Conservation (phyloP, 352 stramenopile genomes). For the Phytophthora pluvialis region DNA sequence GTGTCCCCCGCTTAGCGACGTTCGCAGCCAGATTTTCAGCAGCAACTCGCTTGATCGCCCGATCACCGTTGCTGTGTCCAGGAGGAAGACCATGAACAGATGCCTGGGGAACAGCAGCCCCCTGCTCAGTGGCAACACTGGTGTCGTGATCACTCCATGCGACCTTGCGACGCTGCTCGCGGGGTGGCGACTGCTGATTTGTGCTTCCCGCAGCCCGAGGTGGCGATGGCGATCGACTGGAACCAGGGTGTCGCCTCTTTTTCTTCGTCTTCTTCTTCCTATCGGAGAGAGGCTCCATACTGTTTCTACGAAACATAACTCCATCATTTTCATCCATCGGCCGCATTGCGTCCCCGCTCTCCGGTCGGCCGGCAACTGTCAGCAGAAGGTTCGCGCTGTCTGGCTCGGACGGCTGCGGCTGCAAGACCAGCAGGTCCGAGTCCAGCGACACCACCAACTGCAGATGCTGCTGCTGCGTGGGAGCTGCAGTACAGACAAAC, state of each 20-base stretch:
- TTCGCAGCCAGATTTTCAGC: constrained; percentile 24
- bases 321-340: constrained; percentile 2
- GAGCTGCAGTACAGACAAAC: constrained; percentile 19
- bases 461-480: constrained; percentile 36
- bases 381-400: constrained; percentile 57
- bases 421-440: constrained; percentile 71
- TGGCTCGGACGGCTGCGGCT: constrained; percentile 45
- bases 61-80: background rate
- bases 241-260: constrained; percentile 16
- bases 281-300: background rate
- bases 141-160: constrained; percentile 16
- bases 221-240: constrained; percentile 5
- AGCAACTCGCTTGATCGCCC: background rate
- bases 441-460: constrained; percentile 70
- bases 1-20: constrained; percentile 46
- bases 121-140: background rate
- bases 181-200: constrained; percentile 33
- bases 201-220: constrained; percentile 14
- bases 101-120: background rate
- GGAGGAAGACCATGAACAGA: background rate
- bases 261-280: constrained; percentile 26
- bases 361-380: constrained; percentile 54
- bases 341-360: constrained; percentile 29
- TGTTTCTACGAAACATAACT: background rate
- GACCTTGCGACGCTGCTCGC: constrained; percentile 10